phyloP scores from a whole-genome alignment of 2,329 filamentous ascomycete genomes.

The Cercospora janseana region DNA sequence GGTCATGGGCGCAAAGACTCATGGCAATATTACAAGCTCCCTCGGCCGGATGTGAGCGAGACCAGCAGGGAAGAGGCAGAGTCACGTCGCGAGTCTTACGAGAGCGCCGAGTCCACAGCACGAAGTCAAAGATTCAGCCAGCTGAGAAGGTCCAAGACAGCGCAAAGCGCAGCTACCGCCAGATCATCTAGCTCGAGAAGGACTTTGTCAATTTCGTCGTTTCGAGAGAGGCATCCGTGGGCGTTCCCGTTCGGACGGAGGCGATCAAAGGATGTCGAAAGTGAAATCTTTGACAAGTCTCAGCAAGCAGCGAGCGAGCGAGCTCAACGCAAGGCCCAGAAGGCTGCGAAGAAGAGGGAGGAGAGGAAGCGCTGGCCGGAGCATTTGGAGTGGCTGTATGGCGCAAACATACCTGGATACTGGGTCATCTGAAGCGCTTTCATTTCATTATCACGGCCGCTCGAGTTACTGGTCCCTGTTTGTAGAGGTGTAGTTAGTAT shows the following conservation, averaged over 20 bases:
- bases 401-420: background rate
- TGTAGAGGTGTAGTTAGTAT: background rate
- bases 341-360: background rate
- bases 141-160: background rate
- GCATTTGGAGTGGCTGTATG: conserved; percentile 9
- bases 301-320: background rate
- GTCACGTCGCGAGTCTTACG: conserved; percentile 1
- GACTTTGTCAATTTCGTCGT: conserved; percentile 1
- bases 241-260: background rate
- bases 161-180: conserved; percentile 1
- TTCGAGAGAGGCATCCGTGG: background rate
- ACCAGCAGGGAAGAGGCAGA: background rate
- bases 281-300: conserved; percentile 3
- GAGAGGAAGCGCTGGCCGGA: conserved; percentile 9
- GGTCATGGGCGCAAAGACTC: background rate
- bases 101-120: background rate
- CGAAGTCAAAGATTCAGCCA: background rate
- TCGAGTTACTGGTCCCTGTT: background rate
- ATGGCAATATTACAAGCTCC: background rate
- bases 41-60: background rate
- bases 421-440: too few species aligned
- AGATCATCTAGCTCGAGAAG: background rate
- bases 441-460: too few species aligned
- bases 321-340: background rate
- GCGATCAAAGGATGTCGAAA: background rate